Conservation (phyloP, 1,139 yeast genomes). For the Suhomyces bolitotheri region DNA sequence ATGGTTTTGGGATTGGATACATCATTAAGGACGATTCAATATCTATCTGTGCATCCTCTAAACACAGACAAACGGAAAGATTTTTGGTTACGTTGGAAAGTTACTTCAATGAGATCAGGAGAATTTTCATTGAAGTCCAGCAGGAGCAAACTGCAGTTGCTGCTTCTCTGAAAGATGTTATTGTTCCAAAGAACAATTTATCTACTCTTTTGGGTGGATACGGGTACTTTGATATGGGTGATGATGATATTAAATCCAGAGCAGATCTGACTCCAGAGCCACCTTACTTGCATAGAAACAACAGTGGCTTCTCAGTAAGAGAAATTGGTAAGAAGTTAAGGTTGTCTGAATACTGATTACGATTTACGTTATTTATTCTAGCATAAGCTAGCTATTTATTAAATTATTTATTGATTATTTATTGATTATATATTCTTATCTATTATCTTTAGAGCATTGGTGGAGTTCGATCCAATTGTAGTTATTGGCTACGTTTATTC, state of each 20-base stretch:
- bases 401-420: conserved; percentile 4
- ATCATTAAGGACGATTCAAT: conserved; percentile 83
- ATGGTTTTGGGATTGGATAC: conserved; percentile 91
- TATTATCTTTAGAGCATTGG: no score
- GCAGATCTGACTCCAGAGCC: conserved; percentile 75
- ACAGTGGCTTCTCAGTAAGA: conserved; percentile 51
- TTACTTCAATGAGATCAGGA: conserved; percentile 63
- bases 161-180: conserved; percentile 6
- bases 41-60: conserved; percentile 84
- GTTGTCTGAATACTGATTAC: conserved; percentile 62
- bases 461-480: neutral
- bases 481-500: neutral
- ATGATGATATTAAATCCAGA: conserved; percentile 65
- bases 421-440: conserved; percentile 7
- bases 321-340: conserved; percentile 75
- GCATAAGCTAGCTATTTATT: neutral
- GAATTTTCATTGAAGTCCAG: conserved; percentile 50
- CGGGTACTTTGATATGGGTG: conserved; percentile 76
- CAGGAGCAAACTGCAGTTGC: conserved; percentile 6
- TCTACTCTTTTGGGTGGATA: conserved; percentile 73
- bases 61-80: conserved; percentile 86
- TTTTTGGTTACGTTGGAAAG: conserved; percentile 74
- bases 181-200: conserved; percentile 16
- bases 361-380: neutral
- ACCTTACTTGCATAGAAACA: conserved; percentile 47